Evolutionary conservation across 225 moss, liverwort and hornwort genomes (phyloP).

Genomic region (Polytrichum formosum): DNA sequence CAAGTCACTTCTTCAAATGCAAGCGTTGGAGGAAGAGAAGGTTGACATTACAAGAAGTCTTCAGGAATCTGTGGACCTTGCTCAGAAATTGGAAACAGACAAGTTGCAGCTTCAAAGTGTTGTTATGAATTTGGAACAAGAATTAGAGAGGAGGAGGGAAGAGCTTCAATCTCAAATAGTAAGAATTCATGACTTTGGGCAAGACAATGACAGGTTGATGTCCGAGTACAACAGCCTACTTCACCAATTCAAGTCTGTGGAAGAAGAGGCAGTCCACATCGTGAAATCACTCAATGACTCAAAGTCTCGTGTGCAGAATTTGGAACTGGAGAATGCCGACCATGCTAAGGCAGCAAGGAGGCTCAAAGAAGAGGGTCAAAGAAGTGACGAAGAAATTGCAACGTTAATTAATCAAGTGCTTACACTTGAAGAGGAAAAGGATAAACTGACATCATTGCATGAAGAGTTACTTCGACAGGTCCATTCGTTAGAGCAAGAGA

Average conservation of each 20-base stretch:
- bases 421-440: background rate
- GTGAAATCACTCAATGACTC: slow-evolving; percentile 11
- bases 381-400: background rate
- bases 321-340: background rate
- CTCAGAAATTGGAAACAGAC: slow-evolving; percentile 21
- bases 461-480: slow-evolving; percentile 9
- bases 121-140: slow-evolving; percentile 21
- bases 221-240: slow-evolving; percentile 10
- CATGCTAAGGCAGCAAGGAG: background rate
- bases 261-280: slow-evolving; percentile 12
- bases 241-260: slow-evolving; percentile 2
- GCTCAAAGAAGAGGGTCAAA: slow-evolving; percentile 2
- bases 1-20: slow-evolving; percentile 19
- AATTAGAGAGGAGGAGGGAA: slow-evolving; percentile 13
- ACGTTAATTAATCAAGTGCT: background rate
- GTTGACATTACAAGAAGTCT: slow-evolving; percentile 8
- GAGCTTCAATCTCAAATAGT: slow-evolving; percentile 17
- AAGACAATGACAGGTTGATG: slow-evolving; percentile 16
- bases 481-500: slow-evolving; percentile 12
- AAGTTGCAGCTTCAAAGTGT: slow-evolving; percentile 20
- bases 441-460: background rate
- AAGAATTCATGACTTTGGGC: slow-evolving; percentile 25
- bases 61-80: slow-evolving; percentile 14
- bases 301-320: slow-evolving; percentile 3
- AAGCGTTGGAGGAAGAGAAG: slow-evolving; percentile 19